Base-by-base conservation (phyloP, 345 rosid species). In the Euclidium syriacum region DNA sequence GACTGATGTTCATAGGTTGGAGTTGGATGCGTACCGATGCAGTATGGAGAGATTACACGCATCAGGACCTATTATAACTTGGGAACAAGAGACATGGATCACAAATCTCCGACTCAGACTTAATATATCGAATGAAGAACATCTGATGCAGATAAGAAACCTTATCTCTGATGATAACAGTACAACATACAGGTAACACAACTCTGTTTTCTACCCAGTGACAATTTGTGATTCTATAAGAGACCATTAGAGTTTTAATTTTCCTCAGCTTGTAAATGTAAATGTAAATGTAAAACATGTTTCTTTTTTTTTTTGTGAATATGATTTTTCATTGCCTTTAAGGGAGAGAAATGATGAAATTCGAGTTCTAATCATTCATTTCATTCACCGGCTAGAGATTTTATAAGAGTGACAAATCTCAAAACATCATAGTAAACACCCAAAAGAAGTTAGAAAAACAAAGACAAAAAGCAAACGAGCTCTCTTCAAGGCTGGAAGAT, bases 51-150 rank as follows among this genome's bases (percentile, higher is more conserved):
- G 82, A 29, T 71, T 87, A 68, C 80, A 83, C 71, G 97, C 88
- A 47, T 83, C 88, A 0, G 92, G 97, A 52, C 86, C 95, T 1
- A 43, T 67, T 39, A 53, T 90, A 60, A 85, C 81, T 65, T 90
- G 95, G 97, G 97, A 87, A 68, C 85, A 85, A 77, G 94, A 90
- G 76, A 63, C 77, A n/a, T 71, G 89, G 77, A 78, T 90, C 73
- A 90, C 95, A 25, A 82, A 90, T 77, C 97, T 90, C 42, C 90
- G 95, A 11, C 70, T 69, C 54, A 82, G 71, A 54, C 80, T 90
- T 66, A 78, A 90, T 77, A 82, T 90, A 56, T 74, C 95, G 5
- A 87, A 87, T 24, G 94, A 90, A 60, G 97, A 90, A 70, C 90
- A 90, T 73, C 81, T 85, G 80, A 64, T 53, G 83, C 85, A 83